phyloP scores from a whole-genome alignment of 768 basidiomycete species.

The Russula ochroleuca region DNA sequence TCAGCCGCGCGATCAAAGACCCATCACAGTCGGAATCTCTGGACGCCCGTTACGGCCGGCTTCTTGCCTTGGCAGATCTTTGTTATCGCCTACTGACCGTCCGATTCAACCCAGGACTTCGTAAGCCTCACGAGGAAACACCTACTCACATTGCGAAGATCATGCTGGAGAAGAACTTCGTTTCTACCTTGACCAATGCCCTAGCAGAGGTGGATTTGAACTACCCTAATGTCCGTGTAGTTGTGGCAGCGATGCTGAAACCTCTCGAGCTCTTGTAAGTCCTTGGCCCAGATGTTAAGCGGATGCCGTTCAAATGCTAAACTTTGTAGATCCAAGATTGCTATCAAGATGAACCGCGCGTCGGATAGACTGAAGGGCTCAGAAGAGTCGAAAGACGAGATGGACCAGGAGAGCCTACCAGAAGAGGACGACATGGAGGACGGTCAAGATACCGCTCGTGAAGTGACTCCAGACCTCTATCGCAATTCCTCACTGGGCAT shows the following conservation, averaged over 20 bases:
- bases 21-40: conserved; percentile 48
- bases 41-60: conserved; percentile 79
- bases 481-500: conserved; percentile 95
- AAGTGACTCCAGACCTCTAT: conserved; percentile 90
- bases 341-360: conserved; percentile 95
- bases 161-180: conserved; percentile 98
- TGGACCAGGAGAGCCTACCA: conserved; percentile 46
- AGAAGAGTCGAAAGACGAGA: conserved; percentile 43
- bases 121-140: conserved; percentile 61
- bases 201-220: conserved; percentile 93
- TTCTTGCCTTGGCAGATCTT: conserved; percentile 82
- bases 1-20: conserved; percentile 86
- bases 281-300: background rate
- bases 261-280: conserved; percentile 87
- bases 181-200: conserved; percentile 79
- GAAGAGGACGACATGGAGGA: conserved; percentile 55
- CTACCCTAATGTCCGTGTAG: conserved; percentile 81
- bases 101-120: conserved; percentile 53
- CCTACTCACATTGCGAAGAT: conserved; percentile 92
- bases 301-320: conserved; percentile 8
- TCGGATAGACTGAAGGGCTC: conserved; percentile 58
- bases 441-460: conserved; percentile 58
- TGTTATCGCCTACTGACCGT: conserved; percentile 84
- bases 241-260: conserved; percentile 83
- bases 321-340: conserved; percentile 74